A percentile compares a stretch with the other conserved stretches of the same genome.
Conservation (phyloP, 148 eudicot genomes). For the Gaultheria prostrata region DNA sequence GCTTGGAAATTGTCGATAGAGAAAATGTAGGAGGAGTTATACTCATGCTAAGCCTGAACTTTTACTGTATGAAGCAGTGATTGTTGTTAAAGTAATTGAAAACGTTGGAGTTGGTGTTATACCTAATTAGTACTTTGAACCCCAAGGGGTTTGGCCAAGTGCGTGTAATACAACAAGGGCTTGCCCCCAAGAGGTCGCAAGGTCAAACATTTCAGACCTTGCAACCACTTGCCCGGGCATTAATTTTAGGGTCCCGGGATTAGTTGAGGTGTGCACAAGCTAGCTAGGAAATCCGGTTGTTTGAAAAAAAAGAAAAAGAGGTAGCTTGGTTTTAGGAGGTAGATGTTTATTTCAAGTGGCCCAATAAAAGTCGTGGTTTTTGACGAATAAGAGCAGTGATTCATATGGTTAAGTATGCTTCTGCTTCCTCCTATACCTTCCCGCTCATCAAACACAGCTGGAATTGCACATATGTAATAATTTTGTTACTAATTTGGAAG, state of each 20-base stretch:
- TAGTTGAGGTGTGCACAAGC: neutral
- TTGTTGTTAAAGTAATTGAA: neutral
- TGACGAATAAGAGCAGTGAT: neutral
- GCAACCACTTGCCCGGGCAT: neutral
- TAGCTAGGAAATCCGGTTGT: neutral
- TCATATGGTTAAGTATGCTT: neutral
- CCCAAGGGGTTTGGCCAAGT: neutral
- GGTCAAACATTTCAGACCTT: neutral
- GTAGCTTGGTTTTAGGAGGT: constrained; percentile 12
- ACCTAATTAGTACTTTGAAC: neutral
- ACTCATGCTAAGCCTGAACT: neutral
- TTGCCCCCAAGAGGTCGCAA: neutral
- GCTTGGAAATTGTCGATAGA: neutral
- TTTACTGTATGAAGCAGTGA: neutral
- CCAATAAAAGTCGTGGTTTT: neutral
- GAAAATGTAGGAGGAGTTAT: neutral
- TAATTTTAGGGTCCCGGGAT: neutral
- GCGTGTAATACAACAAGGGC: neutral
- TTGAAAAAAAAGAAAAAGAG: neutral
- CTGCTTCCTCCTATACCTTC: neutral
- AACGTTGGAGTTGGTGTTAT: neutral
- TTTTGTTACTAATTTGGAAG: neutral
- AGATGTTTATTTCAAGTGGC: neutral
- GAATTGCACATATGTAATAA: neutral
- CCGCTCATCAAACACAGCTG: neutral